Evolutionary conservation across 148 eudicot genomes (phyloP).

Genomic region (Suaeda aralocaspica): DNA sequence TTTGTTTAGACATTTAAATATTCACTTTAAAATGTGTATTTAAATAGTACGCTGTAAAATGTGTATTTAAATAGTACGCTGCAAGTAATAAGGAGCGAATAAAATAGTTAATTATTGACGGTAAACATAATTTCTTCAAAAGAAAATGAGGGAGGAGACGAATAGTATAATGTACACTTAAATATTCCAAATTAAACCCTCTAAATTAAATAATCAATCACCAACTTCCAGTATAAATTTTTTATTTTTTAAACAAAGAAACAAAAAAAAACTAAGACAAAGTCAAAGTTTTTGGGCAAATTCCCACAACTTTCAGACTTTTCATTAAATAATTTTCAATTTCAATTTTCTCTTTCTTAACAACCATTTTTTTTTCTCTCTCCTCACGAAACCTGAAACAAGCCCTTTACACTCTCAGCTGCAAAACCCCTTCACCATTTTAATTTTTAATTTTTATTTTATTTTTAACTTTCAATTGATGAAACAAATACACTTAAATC

Average conservation of each 20-base stretch:
- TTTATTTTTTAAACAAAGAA: not conserved
- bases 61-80: too few species aligned
- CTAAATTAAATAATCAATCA: slow-evolving; percentile 5
- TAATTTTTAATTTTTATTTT: too few species aligned
- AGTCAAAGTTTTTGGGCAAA: slow-evolving; percentile 30
- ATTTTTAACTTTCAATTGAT: slow-evolving; percentile 5
- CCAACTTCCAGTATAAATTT: slow-evolving; percentile 5
- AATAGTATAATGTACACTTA: too few species aligned
- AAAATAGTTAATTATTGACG: too few species aligned
- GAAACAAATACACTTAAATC: slow-evolving; percentile 13
- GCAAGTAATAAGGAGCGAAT: too few species aligned
- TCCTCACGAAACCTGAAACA: slow-evolving; percentile 22
- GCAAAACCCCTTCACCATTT: slow-evolving; percentile 17
- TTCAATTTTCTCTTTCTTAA: slow-evolving; percentile 2
- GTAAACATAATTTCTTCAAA: too few species aligned
- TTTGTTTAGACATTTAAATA: too few species aligned
- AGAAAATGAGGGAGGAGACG: too few species aligned
- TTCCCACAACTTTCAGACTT: slow-evolving; percentile 13
- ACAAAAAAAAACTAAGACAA: slow-evolving; percentile 12
- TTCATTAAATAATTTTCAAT: not conserved
- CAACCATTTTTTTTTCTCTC: slow-evolving; percentile 15
- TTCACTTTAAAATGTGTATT: too few species aligned
- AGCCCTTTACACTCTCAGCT: slow-evolving; percentile 16
- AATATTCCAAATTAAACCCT: too few species aligned
- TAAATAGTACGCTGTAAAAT: too few species aligned